These are phyloP conservation scores for Brassica napus DNA, from an alignment of 345 rosid genomes.

Conservation along the genomic window Da-Ae NC_063436.1:24491501-24492000, in stretches of 20 bases:
- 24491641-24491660: slow-evolving; percentile 81
- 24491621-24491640: slow-evolving; percentile 98
- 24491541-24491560: slow-evolving; percentile 47
- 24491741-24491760: background rate
- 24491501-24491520: slow-evolving; percentile 9
- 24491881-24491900: slow-evolving; percentile 59
- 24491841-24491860: slow-evolving; percentile 80
- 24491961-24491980: slow-evolving; percentile 73
- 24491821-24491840: slow-evolving; percentile 77
- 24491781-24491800: slow-evolving; percentile 49
- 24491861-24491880: slow-evolving; percentile 74
- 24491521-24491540: slow-evolving; percentile 52
- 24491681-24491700: background rate
- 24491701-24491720: background rate
- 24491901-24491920: slow-evolving; percentile 68
- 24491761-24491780: slow-evolving; percentile 32
- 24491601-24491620: slow-evolving; percentile 90
- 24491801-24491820: slow-evolving; percentile 66
- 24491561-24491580: slow-evolving; percentile 54
- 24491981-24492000: slow-evolving; percentile 75
- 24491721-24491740: background rate
- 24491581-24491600: slow-evolving; percentile 61
- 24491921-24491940: slow-evolving; percentile 70
- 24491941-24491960: slow-evolving; percentile 70
- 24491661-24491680: slow-evolving; percentile 76